Percentiles rank a stretch among this genome's conserved stretches.
Evolutionary conservation across 495 filamentous ascomycete genomes (phyloP).

Genomic region (Neurospora sp.): DNA sequence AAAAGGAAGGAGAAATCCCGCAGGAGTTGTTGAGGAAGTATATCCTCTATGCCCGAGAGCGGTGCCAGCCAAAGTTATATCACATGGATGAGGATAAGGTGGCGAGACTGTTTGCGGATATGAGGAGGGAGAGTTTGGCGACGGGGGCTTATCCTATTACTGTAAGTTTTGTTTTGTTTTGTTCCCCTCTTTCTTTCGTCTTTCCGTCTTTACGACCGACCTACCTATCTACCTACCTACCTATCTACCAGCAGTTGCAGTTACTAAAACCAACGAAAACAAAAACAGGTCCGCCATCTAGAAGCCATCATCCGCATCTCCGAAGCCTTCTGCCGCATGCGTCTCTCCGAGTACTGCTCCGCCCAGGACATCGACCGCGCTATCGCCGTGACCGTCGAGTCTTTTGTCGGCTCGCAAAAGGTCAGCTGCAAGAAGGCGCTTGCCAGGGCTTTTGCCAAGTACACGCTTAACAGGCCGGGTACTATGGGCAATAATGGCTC

Average conservation of each 20-base stretch:
- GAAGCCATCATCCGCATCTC: constrained; percentile 94
- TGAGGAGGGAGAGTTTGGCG: constrained; percentile 82
- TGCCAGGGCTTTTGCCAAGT: constrained; percentile 95
- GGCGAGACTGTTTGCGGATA: constrained; percentile 87
- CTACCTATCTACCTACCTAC: no score
- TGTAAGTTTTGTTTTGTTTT: constrained; percentile 42
- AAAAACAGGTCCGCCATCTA: constrained; percentile 75
- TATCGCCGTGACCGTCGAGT: constrained; percentile 93
- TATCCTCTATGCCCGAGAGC: constrained; percentile 90
- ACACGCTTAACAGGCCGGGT: constrained; percentile 46
- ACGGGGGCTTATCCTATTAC: constrained; percentile 98
- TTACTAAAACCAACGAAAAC: no score
- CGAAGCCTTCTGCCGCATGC: constrained; percentile 92
- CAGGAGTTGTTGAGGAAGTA: constrained; percentile 94
- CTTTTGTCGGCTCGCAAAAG: constrained; percentile 93
- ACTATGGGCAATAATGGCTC: background rate
- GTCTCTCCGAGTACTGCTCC: constrained; percentile 84
- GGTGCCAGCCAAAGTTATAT: constrained; percentile 83
- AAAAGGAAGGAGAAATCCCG: constrained; percentile 69
- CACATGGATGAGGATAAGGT: constrained; percentile 99
- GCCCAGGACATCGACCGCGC: constrained; percentile 88
- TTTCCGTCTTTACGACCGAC: no score
- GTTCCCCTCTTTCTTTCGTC: background rate
- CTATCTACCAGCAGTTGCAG: no score
- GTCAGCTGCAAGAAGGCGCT: constrained; percentile 96